These are phyloP conservation scores for Nothophytophthora sp. DNA, from an alignment of 352 stramenopile genomes.

Conservation along the genomic window DNA sequence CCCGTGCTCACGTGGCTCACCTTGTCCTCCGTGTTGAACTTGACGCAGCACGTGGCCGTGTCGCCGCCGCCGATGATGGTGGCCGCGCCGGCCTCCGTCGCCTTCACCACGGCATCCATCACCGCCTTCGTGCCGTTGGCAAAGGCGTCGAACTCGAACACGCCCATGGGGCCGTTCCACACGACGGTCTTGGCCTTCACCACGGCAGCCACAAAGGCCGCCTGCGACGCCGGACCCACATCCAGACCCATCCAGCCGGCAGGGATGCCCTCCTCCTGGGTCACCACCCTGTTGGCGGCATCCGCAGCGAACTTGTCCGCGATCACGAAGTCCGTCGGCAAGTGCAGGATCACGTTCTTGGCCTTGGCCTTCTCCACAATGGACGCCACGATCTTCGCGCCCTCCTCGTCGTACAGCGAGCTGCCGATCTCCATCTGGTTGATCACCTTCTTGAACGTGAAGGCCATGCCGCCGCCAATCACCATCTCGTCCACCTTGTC, in stretches of 20 bases:
- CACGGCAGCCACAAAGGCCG: conserved; percentile 82
- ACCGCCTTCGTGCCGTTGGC: conserved; percentile 94
- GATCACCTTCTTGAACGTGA: conserved; percentile 99
- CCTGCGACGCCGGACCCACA: conserved; percentile 94
- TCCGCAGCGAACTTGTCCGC: conserved; percentile 98
- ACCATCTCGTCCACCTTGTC: conserved; percentile 99
- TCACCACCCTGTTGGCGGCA: conserved; percentile 91
- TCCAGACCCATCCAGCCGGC: conserved; percentile 98
- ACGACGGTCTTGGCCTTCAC: conserved; percentile 95
- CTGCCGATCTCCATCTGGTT: conserved; percentile 96
- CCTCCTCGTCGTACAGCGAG: conserved; percentile 92
- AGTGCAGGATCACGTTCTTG: conserved; percentile 97
- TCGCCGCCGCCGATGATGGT: conserved; percentile 99
- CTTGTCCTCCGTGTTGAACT: conserved; percentile 90
- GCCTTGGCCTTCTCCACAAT: conserved; percentile 98
- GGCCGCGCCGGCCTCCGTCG: conserved; percentile 93
- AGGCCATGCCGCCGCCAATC: conserved; percentile 99
- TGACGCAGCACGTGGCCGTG: conserved; percentile 91
- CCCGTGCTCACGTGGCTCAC: conserved; percentile 92
- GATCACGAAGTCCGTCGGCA: conserved; percentile 98
- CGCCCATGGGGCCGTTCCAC: conserved; percentile 99
- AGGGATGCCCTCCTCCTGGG: conserved; percentile 93
- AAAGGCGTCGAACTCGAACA: conserved; percentile 99
- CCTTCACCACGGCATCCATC: conserved; percentile 96
- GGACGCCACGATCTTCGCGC: conserved; percentile 82